Evolutionary conservation across 2,329 filamentous ascomycete species (phyloP), one percentile per base, ranked within the genome.

Genomic region (Fusarium falciforme): DNA sequence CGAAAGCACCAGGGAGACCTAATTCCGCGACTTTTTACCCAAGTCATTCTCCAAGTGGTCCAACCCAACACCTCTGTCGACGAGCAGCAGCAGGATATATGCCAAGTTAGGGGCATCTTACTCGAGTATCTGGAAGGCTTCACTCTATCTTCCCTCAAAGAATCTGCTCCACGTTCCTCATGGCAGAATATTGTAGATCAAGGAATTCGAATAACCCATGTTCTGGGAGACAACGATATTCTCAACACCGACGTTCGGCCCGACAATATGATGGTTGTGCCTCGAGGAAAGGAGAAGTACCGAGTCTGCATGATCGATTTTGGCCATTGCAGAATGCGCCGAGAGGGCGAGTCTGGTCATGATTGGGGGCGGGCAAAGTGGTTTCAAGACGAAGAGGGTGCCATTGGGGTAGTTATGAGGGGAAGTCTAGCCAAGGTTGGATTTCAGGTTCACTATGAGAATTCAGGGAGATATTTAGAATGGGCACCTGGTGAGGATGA

Each of bases 271-370:
- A 66, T 80, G 1, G 60, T 77, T 20, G 42, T 67, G 6, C 49
- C 47, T 3, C 61, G 9, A 17, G 35, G 35, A 12, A 22, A 27
- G 2, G 49, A 4, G 0, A 17, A 16, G 6, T 77, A 71, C 31
- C 63, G 49, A 1, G 74, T 79, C 9, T 76, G 68, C n/a, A 79
- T 79, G 75, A 71, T 78, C 36, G 77, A 80, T 42, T 80, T 80
- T 70, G 79, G 69, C 0, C 67, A 65, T 20, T 71, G 66, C 52
- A 67, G 77, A 25, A 11, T 79, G 3, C 73, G 76, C 8, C 3
- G 47, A 9, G 36, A 67, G 7, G 29, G 73, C 17, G 77, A 79
- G 55, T 68, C 76, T 2, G 74, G 78, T 44, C 49, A 35, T 2
- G 68, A 78, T 2, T 79, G 75, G 76, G 73, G 71, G 0, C 20